Evolutionary conservation across 2,329 filamentous ascomycete genomes (phyloP).

Genomic region (Stachybotrys chartarum): DNA sequence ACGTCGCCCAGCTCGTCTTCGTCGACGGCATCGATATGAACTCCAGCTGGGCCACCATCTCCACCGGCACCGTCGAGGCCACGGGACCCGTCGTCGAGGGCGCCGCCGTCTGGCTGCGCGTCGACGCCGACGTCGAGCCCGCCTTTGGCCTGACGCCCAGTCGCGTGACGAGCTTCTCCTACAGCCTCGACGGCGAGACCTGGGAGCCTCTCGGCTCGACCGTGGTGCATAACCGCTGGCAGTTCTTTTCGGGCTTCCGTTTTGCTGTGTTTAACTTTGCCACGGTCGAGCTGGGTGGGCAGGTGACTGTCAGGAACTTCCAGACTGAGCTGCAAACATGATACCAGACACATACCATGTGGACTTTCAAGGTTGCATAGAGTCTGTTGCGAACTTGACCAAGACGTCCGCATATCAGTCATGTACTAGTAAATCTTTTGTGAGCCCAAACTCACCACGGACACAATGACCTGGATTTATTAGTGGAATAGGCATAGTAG

Average conservation of each 20-base stretch:
- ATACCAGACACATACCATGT: too few species aligned
- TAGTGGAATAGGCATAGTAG: too few species aligned
- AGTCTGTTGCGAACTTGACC: too few species aligned
- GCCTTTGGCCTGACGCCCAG: conserved; percentile 13
- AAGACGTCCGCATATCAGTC: too few species aligned
- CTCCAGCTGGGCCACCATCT: conserved; percentile 9
- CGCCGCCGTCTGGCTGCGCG: conserved; percentile 13
- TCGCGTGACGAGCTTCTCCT: conserved; percentile 9
- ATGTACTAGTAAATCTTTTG: too few species aligned
- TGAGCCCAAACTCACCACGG: too few species aligned
- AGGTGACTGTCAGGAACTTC: neutral
- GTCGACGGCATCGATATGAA: conserved; percentile 29
- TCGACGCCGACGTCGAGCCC: conserved; percentile 12
- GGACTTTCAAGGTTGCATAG: too few species aligned
- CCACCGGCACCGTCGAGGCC: conserved; percentile 10
- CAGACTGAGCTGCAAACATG: neutral
- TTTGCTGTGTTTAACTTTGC: neutral
- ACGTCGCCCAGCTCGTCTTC: conserved; percentile 20
- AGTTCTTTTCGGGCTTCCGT: neutral
- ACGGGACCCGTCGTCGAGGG: conserved; percentile 10
- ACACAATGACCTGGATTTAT: too few species aligned
- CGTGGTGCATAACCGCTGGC: neutral
- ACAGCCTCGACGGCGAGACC: conserved; percentile 9
- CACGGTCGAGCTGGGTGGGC: neutral
- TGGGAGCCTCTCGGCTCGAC: conserved; percentile 16